A percentile compares a stretch with the other conserved stretches of the same genome.
These are phyloP conservation scores for Mycena capillaripes DNA, from an alignment of 768 basidiomycete species.

Conservation along the genomic window DNA sequence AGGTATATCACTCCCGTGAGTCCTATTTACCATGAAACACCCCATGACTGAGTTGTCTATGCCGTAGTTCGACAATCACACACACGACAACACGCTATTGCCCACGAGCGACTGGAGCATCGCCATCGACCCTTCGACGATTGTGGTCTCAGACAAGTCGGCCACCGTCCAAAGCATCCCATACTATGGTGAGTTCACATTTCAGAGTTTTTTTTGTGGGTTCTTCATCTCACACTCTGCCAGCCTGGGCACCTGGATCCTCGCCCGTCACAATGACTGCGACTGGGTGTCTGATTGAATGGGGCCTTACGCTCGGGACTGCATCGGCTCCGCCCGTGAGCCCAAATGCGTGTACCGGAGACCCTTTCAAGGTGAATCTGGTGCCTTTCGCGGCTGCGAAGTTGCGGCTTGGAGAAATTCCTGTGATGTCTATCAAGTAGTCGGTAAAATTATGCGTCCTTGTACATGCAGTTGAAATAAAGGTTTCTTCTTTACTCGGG, in stretches of 20 bases:
- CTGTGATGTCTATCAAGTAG: conserved; percentile 44
- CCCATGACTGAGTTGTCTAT: background rate
- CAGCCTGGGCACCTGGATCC: conserved; percentile 34
- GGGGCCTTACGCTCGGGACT: conserved; percentile 49
- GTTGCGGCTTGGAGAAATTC: conserved; percentile 56
- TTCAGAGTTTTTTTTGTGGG: no score
- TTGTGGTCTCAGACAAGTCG: conserved; percentile 50
- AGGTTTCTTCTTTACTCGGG: no score
- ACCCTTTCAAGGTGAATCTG: conserved; percentile 50
- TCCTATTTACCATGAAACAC: background rate
- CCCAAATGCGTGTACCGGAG: conserved; percentile 50
- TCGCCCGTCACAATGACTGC: conserved; percentile 57
- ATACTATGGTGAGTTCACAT: conserved; percentile 41
- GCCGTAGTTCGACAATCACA: conserved; percentile 54
- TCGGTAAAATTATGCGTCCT: background rate
- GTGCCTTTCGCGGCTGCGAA: conserved; percentile 58
- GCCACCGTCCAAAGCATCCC: conserved; percentile 45
- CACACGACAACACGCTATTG: conserved; percentile 53
- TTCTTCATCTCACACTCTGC: background rate
- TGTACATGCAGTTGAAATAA: background rate
- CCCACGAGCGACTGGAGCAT: conserved; percentile 55
- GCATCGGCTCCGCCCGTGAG: conserved; percentile 53
- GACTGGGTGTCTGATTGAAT: conserved; percentile 54
- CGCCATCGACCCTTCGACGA: conserved; percentile 55
- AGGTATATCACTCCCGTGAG: conserved; percentile 53